Conservation (phyloP, 345 rosid genomes). For the Gossypium herbaceum region DNA sequence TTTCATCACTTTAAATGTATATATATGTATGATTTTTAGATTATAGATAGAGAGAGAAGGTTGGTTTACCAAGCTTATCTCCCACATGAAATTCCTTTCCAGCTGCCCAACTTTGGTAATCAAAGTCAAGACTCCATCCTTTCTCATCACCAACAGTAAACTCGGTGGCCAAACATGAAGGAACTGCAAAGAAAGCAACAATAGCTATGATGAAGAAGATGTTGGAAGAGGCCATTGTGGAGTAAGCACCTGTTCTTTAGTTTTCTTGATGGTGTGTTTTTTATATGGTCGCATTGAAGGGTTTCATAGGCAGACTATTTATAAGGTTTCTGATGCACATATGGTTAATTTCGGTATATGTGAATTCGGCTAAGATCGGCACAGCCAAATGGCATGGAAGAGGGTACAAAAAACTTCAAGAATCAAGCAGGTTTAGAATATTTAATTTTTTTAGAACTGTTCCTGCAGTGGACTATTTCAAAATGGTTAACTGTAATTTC, state of each 20-base stretch:
- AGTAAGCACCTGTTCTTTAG: background rate
- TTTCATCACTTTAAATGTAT: background rate
- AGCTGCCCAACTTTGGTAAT: constrained; percentile 35
- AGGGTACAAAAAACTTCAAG: background rate
- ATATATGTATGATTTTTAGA: background rate
- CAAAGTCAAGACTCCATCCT: constrained; percentile 36
- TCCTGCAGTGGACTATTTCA: background rate
- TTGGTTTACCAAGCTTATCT: constrained; percentile 32
- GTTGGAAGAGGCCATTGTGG: constrained; percentile 29
- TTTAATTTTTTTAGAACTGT: background rate
- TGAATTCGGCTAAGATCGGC: constrained; percentile 30
- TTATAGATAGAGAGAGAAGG: background rate
- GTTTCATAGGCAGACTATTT: constrained; percentile 1
- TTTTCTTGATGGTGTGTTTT: background rate
- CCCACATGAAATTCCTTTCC: constrained; percentile 31
- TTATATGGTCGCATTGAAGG: background rate
- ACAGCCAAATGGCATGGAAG: constrained; percentile 3
- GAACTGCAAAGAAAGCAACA: constrained; percentile 14
- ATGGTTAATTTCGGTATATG: background rate
- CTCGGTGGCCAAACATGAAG: constrained; percentile 27
- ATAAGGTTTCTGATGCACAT: constrained; percentile 1
- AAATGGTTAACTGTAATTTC: background rate
- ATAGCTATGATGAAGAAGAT: constrained; percentile 18
- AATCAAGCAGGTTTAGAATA: constrained; percentile 5
- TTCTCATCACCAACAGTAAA: constrained; percentile 37